phyloP scores from a whole-genome alignment of 108 stramenopile species.

The Fragilaria radians region DNA sequence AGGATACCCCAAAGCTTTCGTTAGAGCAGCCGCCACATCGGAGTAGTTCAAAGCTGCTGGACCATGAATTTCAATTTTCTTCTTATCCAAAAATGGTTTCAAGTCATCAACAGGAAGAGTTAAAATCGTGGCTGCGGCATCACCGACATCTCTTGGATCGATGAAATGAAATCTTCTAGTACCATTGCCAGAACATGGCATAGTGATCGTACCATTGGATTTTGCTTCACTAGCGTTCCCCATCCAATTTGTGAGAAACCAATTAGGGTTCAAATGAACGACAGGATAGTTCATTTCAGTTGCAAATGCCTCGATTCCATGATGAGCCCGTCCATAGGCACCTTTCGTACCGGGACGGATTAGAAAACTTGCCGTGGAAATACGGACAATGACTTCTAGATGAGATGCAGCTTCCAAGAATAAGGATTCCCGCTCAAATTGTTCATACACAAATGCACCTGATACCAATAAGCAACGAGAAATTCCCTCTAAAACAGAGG shows the following conservation, averaged over 20 bases:
- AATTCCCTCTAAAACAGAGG: background rate
- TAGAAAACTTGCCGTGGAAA: slow-evolving; percentile 7
- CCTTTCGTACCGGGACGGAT: background rate
- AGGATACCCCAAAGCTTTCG: slow-evolving; percentile 1
- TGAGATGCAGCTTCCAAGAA: background rate
- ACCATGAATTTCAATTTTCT: slow-evolving; percentile 5
- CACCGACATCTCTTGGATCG: background rate
- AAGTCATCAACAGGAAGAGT: background rate
- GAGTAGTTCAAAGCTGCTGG: background rate
- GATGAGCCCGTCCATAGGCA: background rate
- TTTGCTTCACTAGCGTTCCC: background rate
- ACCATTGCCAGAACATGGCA: background rate
- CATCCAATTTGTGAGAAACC: slow-evolving; percentile 6
- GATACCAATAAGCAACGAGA: background rate
- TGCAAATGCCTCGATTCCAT: background rate
- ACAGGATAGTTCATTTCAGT: background rate
- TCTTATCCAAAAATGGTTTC: background rate
- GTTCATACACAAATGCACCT: slow-evolving; percentile 7
- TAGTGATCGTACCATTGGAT: background rate
- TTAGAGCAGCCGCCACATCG: slow-evolving; percentile 1
- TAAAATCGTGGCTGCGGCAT: slow-evolving; percentile 6
- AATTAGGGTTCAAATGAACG: slow-evolving; percentile 8
- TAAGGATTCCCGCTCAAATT: slow-evolving; percentile 2
- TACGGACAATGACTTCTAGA: background rate
- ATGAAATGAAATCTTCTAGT: background rate